phyloP scores from a whole-genome alignment of 257 asterid species.

The Perilla frutescens region DNA sequence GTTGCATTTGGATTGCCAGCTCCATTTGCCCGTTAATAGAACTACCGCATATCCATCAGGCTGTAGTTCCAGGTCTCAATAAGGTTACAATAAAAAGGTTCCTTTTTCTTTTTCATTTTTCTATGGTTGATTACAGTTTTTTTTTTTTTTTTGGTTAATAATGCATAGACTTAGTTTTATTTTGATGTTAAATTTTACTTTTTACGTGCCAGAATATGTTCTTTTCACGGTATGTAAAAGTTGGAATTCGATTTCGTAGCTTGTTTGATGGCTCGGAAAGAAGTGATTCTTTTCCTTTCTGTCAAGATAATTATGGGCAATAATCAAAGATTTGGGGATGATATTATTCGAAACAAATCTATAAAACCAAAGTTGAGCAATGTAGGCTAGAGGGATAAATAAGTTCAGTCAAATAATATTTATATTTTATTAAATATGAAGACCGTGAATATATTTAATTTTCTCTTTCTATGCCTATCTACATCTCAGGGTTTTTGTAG shows the following conservation, averaged over 20 bases:
- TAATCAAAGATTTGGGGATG: not conserved
- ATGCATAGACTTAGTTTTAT: not conserved
- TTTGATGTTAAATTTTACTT: not conserved
- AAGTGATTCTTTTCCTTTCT: conserved; percentile 28
- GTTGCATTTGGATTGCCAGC: conserved; percentile 66
- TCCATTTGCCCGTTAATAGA: conserved; percentile 51
- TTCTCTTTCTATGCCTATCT: too few relatives aligned
- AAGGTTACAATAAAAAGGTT: not conserved
- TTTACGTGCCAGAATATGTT: conserved; percentile 2
- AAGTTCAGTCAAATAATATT: too few relatives aligned
- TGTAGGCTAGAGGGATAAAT: too few relatives aligned
- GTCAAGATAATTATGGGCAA: not conserved
- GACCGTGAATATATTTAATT: too few relatives aligned
- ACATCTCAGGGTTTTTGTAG: too few relatives aligned
- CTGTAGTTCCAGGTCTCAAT: conserved; percentile 59
- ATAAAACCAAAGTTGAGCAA: too few relatives aligned
- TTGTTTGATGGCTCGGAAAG: conserved; percentile 1
- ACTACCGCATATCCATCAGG: conserved; percentile 49
- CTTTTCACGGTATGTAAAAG: not conserved
- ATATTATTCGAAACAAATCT: not conserved
- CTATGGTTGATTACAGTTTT: not conserved
- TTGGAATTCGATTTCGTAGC: not conserved
- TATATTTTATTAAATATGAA: too few relatives aligned
- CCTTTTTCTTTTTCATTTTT: not conserved
- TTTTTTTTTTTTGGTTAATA: conserved; percentile 25